These are phyloP conservation scores for Naganishia onofrii DNA, from an alignment of 768 basidiomycete genomes.

Conservation along the genomic window DNA sequence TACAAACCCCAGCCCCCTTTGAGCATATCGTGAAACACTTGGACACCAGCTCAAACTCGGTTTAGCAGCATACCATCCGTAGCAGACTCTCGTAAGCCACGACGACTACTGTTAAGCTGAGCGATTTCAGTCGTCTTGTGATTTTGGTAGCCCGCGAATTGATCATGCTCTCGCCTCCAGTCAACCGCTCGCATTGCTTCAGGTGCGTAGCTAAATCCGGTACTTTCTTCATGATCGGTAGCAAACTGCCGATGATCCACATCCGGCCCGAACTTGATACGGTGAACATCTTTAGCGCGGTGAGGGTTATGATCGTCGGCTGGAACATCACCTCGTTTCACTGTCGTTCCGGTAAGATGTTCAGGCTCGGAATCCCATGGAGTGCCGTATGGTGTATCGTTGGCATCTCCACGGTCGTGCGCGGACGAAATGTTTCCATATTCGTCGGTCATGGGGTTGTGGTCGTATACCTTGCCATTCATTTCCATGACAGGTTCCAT, in stretches of 20 bases:
- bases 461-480: slow-evolving; percentile 20
- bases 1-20: no score
- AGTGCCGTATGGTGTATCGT: not conserved
- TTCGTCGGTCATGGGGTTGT: slow-evolving; percentile 27
- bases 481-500: slow-evolving; percentile 21
- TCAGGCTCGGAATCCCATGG: slow-evolving; percentile 21
- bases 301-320: not conserved
- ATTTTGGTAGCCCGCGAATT: not conserved
- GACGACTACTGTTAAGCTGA: not conserved
- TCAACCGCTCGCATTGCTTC: not conserved
- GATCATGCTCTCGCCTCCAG: not conserved
- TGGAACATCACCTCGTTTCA: not conserved
- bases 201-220: not conserved
- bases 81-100: not conserved
- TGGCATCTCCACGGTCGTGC: slow-evolving; percentile 8
- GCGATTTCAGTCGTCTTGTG: not conserved
- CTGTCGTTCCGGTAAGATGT: not conserved
- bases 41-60: not conserved
- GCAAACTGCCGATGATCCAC: slow-evolving; percentile 13
- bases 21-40: no score
- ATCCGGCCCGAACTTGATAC: slow-evolving; percentile 20
- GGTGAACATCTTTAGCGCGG: slow-evolving; percentile 11
- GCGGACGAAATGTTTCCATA: slow-evolving; percentile 8
- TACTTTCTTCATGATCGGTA: not conserved
- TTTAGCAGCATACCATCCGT: not conserved